phyloP scores from a whole-genome alignment of 768 basidiomycete species.

The Suillus tomentosus region DNA sequence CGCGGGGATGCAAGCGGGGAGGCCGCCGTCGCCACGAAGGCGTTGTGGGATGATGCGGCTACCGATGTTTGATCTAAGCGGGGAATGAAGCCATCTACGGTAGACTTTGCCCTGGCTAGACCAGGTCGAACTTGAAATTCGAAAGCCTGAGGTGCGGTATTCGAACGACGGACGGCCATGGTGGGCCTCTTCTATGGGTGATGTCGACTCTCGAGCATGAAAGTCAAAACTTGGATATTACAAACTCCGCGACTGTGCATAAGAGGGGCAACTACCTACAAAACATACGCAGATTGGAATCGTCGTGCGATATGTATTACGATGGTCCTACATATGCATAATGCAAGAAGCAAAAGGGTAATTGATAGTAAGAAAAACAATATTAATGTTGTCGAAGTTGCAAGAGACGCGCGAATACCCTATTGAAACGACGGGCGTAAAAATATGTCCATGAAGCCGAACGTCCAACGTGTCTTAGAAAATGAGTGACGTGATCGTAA shows the following conservation, averaged over 20 bases:
- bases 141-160: constrained; percentile 28
- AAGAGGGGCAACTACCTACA: constrained; percentile 12
- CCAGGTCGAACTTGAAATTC: constrained; percentile 9
- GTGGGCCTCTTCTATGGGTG: background rate
- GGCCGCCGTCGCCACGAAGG: background rate
- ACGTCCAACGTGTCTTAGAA: constrained; percentile 17
- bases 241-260: constrained; percentile 15
- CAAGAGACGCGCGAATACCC: constrained; percentile 2
- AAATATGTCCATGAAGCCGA: constrained; percentile 23
- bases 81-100: constrained; percentile 9
- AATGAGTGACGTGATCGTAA: constrained; percentile 9
- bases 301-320: constrained; percentile 24
- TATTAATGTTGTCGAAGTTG: constrained; percentile 17
- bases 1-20: constrained; percentile 24
- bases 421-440: constrained; percentile 13
- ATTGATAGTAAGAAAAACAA: constrained; percentile 12
- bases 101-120: constrained; percentile 12
- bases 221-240: constrained; percentile 5
- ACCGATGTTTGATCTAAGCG: background rate
- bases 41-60: constrained; percentile 9
- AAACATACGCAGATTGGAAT: constrained; percentile 9
- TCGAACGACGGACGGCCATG: constrained; percentile 35
- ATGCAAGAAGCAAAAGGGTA: constrained; percentile 9
- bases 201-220: constrained; percentile 6
- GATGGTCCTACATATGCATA: constrained; percentile 16